A percentile compares a stretch with the other conserved stretches of the same genome.
Evolutionary conservation across 176 grass and related monocot genomes (phyloP).

Genomic region (Leersia perrieri): DNA sequence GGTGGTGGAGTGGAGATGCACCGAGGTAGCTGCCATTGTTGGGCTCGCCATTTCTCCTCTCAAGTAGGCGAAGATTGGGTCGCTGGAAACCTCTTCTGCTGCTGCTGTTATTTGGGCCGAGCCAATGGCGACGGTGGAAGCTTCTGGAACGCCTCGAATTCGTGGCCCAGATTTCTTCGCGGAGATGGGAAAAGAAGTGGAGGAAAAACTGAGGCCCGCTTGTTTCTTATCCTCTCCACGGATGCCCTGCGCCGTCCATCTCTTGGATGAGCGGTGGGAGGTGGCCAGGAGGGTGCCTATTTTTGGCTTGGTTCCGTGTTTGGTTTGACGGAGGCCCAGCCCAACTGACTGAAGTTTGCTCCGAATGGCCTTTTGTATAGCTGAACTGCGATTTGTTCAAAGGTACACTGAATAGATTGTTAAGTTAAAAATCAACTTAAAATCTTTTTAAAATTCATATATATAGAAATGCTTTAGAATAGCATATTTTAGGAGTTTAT

Average conservation of each 20-base stretch:
- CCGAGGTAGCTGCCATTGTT: conserved; percentile 17
- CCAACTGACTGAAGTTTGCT: too few relatives aligned
- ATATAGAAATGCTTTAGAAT: too few relatives aligned
- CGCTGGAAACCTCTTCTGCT: background rate
- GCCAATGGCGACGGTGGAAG: background rate
- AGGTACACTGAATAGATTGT: too few relatives aligned
- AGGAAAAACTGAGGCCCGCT: conserved; percentile 24
- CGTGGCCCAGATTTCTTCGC: conserved; percentile 35
- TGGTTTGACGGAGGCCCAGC: too few relatives aligned
- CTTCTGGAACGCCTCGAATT: background rate
- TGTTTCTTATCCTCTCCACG: conserved; percentile 36
- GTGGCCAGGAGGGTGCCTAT: too few relatives aligned
- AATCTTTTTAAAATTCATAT: too few relatives aligned
- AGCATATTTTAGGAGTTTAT: too few relatives aligned
- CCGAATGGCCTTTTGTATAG: too few relatives aligned
- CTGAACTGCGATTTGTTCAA: too few relatives aligned
- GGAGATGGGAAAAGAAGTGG: too few relatives aligned
- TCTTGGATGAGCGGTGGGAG: background rate
- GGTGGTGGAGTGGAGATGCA: conserved; percentile 15
- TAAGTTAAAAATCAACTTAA: too few relatives aligned
- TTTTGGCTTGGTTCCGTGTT: background rate
- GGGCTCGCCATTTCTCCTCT: conserved; percentile 51
- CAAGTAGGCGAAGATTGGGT: background rate
- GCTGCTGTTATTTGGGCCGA: background rate
- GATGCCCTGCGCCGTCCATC: background rate